These are phyloP conservation scores for Zopfochytrium polystomum DNA, from an alignment of 371 early-diverging fungal genomes.

Conservation along the genomic window DNA sequence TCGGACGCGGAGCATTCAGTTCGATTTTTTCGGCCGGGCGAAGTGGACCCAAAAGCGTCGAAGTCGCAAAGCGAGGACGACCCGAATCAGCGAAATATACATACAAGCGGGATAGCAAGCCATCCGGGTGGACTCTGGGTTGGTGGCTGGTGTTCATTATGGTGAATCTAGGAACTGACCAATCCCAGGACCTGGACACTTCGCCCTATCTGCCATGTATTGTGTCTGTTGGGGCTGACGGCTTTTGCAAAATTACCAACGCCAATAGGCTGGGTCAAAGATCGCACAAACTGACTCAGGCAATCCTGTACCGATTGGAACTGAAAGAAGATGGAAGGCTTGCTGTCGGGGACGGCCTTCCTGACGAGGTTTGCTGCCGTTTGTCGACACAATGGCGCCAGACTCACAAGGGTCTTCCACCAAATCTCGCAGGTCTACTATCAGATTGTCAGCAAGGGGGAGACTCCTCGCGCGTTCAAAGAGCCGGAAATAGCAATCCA, in stretches of 20 bases:
- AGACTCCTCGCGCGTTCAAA: conserved; percentile 15
- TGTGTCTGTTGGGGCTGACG: conserved; percentile 37
- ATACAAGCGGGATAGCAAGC: conserved; percentile 25
- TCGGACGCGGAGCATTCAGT: conserved; percentile 31
- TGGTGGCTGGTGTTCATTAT: background rate
- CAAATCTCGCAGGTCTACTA: background rate
- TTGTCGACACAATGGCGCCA: background rate
- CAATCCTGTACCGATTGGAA: conserved; percentile 27
- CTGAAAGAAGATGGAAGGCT: conserved; percentile 24
- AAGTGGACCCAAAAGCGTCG: conserved; percentile 16
- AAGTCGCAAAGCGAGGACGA: conserved; percentile 4
- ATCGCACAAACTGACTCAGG: conserved; percentile 15
- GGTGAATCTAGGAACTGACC: background rate
- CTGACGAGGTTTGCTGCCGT: background rate
- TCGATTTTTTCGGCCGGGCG: conserved; percentile 24
- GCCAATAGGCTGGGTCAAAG: conserved; percentile 10
- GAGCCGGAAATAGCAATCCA: conserved; percentile 35
- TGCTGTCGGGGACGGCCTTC: conserved; percentile 16
- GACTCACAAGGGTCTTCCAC: background rate
- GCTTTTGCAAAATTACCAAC: conserved; percentile 33
- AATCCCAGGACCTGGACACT: conserved; percentile 19
- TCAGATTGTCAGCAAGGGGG: conserved; percentile 7
- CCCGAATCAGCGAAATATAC: conserved; percentile 14
- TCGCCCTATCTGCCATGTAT: conserved; percentile 32
- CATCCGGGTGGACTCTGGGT: background rate